Percentiles rank a stretch among this genome's conserved stretches.
phyloP scores from a whole-genome alignment of 1,139 yeast genomes.

The Geotrichum europaeum region DNA sequence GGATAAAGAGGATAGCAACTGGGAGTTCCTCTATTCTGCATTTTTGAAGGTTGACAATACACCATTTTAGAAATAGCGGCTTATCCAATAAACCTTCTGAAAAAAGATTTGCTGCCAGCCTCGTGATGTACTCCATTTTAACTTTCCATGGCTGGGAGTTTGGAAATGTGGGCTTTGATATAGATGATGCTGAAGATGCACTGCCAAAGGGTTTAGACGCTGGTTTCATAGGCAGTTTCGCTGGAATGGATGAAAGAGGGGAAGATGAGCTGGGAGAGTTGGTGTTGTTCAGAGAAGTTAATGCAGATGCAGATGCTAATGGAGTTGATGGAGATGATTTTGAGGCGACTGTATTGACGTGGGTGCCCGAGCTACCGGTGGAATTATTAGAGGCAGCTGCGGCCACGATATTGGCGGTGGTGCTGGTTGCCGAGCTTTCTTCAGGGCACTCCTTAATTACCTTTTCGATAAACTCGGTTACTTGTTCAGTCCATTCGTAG shows the following conservation, averaged over 20 bases:
- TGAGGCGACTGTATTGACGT: not conserved
- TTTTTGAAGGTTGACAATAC: constrained; percentile 50
- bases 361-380: not conserved
- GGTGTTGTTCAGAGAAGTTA: constrained; percentile 14
- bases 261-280: constrained; percentile 8
- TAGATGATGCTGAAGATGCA: not conserved
- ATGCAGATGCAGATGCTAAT: constrained; percentile 17
- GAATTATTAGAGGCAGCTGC: not conserved
- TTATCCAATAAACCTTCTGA: constrained; percentile 62
- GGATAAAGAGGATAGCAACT: constrained; percentile 51
- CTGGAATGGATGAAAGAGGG: constrained; percentile 1
- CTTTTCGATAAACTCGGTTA: constrained; percentile 53
- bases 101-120: constrained; percentile 58
- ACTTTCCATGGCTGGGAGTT: constrained; percentile 40
- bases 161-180: constrained; percentile 19
- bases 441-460: constrained; percentile 30
- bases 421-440: not conserved
- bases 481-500: constrained; percentile 84
- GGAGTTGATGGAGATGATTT: constrained; percentile 8
- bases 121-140: constrained; percentile 53
- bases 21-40: constrained; percentile 46
- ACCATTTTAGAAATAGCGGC: constrained; percentile 55
- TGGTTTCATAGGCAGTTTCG: constrained; percentile 17
- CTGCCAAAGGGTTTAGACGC: constrained; percentile 26
- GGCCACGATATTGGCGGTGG: not conserved